Conservation (phyloP, 768 basidiomycete genomes). For the Pluteus cervinus region DNA sequence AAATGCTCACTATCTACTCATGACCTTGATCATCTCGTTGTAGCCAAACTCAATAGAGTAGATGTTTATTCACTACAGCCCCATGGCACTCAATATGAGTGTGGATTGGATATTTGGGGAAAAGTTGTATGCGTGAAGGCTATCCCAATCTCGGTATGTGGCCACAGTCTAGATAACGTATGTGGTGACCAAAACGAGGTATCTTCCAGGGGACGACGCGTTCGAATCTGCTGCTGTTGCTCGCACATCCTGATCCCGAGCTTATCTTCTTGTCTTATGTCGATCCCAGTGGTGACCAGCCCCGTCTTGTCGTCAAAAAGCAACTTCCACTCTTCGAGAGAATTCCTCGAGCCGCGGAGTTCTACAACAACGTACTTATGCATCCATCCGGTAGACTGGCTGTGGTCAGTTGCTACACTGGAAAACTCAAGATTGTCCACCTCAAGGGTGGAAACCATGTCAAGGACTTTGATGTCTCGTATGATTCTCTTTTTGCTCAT, state of each 20-base stretch:
- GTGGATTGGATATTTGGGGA: constrained; percentile 64
- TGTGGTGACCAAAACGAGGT: constrained; percentile 11
- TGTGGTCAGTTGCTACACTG: constrained; percentile 60
- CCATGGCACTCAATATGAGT: constrained; percentile 56
- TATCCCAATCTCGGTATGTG: constrained; percentile 47
- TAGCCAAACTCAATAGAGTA: constrained; percentile 60
- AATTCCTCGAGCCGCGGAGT: constrained; percentile 58
- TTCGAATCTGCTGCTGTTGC: constrained; percentile 57
- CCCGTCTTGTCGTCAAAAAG: constrained; percentile 34
- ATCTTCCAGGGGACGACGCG: constrained; percentile 24
- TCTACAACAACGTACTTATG: constrained; percentile 64
- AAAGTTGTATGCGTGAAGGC: constrained; percentile 50
- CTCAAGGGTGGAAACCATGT: constrained; percentile 49
- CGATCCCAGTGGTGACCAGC: constrained; percentile 24
- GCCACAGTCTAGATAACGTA: constrained; percentile 3
- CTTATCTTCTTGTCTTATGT: constrained; percentile 57
- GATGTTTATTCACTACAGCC: constrained; percentile 63
- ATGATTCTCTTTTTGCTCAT: constrained; percentile 19
- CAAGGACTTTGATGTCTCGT: constrained; percentile 63
- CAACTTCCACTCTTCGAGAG: constrained; percentile 52
- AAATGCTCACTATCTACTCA: constrained; percentile 58
- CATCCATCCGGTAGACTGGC: constrained; percentile 56
- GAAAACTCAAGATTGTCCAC: constrained; percentile 60
- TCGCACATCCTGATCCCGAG: constrained; percentile 74
- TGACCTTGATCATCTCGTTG: constrained; percentile 56